Evolutionary conservation across 116 monocot genomes (phyloP), one percentile per base, ranked within the genome.

Genomic region (Cymodocea nodosa): DNA sequence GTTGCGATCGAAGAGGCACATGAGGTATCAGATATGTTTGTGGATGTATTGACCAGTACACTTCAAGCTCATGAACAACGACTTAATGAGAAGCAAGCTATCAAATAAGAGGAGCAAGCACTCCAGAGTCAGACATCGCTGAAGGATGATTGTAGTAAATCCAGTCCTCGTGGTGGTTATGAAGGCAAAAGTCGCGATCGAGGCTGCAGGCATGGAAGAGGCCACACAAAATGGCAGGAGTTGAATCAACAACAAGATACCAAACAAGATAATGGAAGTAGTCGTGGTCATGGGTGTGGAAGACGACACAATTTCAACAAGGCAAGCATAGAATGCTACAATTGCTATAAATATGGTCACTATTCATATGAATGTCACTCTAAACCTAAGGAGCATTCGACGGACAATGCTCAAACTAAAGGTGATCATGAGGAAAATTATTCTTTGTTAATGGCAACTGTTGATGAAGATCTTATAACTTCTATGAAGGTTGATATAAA

Each of bases 121-220:
- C 55, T 55, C 2, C 16, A 18, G 5, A 55, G 8, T 55, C 6
- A 8, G 8, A 55, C 7, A 0, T 2, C n/a, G 1, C 17, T 2
- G 5, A 55, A 20, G 22, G 55, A 2, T 3, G 9, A 55, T 8
- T 8, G 10, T 18, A 22, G 17, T 7, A 20, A 0, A 0, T n/a
- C 17, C 2, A 19, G 22, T 2, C 4, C 8, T 16, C 0, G 22
- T 18, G 17, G 0, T 0, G 0, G 9, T 0, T 5, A 5, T 55
- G n/a, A 15, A n/a, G n/a, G 19, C 15, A 20, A 15, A 12, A 11
- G 59, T 15, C 6, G 5, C 2, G 59, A 11, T 4, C 1, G 0
- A 5, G 20, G 12, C 9, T 10, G 59, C 3, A 3, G 30, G 3
- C 30, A 30, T 1, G 30, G 30, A 30, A 30, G 30, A 30, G 30